Evolutionary conservation across 495 filamentous ascomycete species (phyloP), one percentile per base, ranked within the genome.

Genomic region (Pyrenula massariospora): DNA sequence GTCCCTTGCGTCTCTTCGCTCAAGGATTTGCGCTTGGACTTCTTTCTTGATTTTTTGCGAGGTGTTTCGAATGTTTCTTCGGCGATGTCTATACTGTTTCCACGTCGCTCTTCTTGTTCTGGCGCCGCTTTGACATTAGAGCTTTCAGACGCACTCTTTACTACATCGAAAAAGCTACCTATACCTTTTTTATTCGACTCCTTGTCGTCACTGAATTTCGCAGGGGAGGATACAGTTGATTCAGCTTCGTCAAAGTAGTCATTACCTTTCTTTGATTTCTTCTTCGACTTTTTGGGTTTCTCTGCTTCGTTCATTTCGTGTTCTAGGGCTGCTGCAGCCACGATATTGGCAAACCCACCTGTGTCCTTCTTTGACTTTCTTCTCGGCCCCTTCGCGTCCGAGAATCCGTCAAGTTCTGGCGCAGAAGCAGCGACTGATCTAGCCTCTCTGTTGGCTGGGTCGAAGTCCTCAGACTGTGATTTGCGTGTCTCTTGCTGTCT

Each of bases 121-220:
- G 31, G 8, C 5, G 31, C 31, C 8, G 5, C 31, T 42, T 42
- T 42, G 8, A 42, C 31, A 42, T 42, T 42, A 42, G 31, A 42
- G 15, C 31, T 42, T 15, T 42, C 31, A 5, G 31, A 42, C 5
- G 31, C 31, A 42, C 8, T 8, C 15, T 15, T 42, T 5, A 42
- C 31, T 42, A 42, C 31, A 15, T 42, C 31, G 31, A 42, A 42
- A 42, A 42, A 15, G 31, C 31, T 42, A 5, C 8, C 31, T 15
- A 42, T 42, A 15, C 31, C 31, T 64, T 58, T 53, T 24, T 59
- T 48, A 52, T 62, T 55, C 50, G 70, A 66, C 42, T 68, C 67
- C 54, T 63, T 52, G 8, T 50, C 36, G 19, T 50, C 20, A 2
- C 51, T 24, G 19, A 12, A 15, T 42, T 25, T 58, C 23, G 19